These are phyloP conservation scores for Daedaleopsis sinensis DNA, from an alignment of 768 basidiomycete genomes.

Conservation along the genomic window DNA sequence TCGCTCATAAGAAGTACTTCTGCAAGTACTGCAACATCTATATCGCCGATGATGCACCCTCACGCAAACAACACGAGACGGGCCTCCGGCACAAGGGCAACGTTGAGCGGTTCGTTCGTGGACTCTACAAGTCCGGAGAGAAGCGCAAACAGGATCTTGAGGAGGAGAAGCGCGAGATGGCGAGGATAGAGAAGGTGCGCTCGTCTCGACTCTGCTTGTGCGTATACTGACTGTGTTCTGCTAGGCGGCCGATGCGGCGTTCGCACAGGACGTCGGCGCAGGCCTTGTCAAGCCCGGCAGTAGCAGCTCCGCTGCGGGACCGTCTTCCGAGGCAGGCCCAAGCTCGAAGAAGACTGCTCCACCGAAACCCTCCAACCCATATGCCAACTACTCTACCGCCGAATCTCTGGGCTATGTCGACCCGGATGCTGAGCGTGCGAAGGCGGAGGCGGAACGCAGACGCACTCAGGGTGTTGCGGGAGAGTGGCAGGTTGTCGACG, in stretches of 20 bases:
- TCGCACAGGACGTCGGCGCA: constrained; percentile 74
- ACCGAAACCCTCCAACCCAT: constrained; percentile 62
- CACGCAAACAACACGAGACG: constrained; percentile 88
- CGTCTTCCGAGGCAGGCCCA: constrained; percentile 40
- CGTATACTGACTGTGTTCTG: background rate
- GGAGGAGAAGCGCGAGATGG: constrained; percentile 89
- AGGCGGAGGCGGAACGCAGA: constrained; percentile 61
- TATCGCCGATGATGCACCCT: constrained; percentile 95
- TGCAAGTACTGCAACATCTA: constrained; percentile 98
- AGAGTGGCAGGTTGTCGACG: constrained; percentile 71
- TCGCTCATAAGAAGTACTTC: constrained; percentile 88
- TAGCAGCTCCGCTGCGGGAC: constrained; percentile 34
- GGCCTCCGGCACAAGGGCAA: constrained; percentile 95
- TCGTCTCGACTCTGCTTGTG: background rate
- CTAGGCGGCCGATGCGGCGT: constrained; percentile 81
- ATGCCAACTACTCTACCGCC: constrained; percentile 87
- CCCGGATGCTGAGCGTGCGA: constrained; percentile 67
- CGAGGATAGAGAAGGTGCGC: constrained; percentile 76
- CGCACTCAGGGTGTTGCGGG: constrained; percentile 73
- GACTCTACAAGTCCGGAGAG: constrained; percentile 91
- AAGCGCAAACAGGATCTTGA: constrained; percentile 83
- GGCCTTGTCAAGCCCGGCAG: constrained; percentile 55
- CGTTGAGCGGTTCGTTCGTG: constrained; percentile 87
- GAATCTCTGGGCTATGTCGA: constrained; percentile 81
- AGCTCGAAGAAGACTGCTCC: constrained; percentile 35